A percentile compares a stretch with the other conserved stretches of the same genome.
These are phyloP conservation scores for Talaromyces verruculosus DNA, from an alignment of 2,329 filamentous ascomycete genomes.

Conservation along the genomic window DNA sequence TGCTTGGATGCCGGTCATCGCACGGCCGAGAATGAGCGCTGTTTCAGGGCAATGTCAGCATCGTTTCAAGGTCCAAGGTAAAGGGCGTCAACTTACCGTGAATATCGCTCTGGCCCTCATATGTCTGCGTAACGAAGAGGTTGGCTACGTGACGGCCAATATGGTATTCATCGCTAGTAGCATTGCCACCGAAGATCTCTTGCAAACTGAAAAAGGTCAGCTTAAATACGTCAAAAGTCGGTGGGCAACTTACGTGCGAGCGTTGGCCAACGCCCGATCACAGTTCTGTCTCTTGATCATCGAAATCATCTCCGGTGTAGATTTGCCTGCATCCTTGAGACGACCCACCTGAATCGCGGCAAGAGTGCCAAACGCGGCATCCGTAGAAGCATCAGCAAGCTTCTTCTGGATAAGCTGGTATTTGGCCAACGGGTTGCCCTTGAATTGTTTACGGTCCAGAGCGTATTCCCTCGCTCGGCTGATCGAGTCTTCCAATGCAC, in stretches of 20 bases:
- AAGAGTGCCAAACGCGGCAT: slow-evolving; percentile 86
- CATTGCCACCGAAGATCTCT: slow-evolving; percentile 96
- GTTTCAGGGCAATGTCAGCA: slow-evolving; percentile 19
- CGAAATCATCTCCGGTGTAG: slow-evolving; percentile 89
- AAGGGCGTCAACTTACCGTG: slow-evolving; percentile 65
- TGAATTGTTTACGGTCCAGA: slow-evolving; percentile 94
- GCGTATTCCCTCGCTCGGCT: slow-evolving; percentile 77
- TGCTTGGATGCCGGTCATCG: slow-evolving; percentile 74
- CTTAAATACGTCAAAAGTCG: not conserved
- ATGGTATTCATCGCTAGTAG: slow-evolving; percentile 94
- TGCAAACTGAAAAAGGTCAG: slow-evolving; percentile 61
- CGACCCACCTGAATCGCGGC: slow-evolving; percentile 88
- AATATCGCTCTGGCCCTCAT: slow-evolving; percentile 97
- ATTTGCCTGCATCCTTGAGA: slow-evolving; percentile 87
- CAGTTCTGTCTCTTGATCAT: slow-evolving; percentile 99
- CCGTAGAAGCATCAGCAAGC: slow-evolving; percentile 85
- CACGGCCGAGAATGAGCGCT: slow-evolving; percentile 68
- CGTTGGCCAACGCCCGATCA: slow-evolving; percentile 78
- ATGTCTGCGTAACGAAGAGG: slow-evolving; percentile 94
- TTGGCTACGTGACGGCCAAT: slow-evolving; percentile 96
- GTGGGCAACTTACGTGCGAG: slow-evolving; percentile 59
- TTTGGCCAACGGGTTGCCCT: slow-evolving; percentile 87
- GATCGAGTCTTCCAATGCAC: slow-evolving; percentile 90
- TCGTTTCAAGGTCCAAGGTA: slow-evolving; percentile 37
- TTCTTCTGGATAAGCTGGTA: slow-evolving; percentile 99